Evolutionary conservation across 305 asterid genomes (phyloP), one percentile per base, ranked within the genome.

Genomic region (Petunia hybrid): DNA sequence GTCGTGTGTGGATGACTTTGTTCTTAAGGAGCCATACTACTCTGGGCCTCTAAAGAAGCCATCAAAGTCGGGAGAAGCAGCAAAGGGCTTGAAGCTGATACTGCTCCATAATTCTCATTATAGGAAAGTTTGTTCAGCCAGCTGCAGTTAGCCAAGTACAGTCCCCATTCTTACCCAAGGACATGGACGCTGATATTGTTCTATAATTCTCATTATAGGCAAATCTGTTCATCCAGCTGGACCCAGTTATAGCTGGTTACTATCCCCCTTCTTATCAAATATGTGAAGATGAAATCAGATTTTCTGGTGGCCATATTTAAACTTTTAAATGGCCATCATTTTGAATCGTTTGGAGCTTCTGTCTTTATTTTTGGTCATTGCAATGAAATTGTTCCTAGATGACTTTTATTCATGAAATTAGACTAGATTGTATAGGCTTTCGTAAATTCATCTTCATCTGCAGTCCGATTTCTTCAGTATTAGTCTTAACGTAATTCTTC

Each of bases 71-170:
- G 93, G 91, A 57, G 93, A 89, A 76, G 85, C 82, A 55, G 92
- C 80, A 36, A 89, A 89, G 85, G 97, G 98, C 43, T 85, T 94
- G 86, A 92, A 94, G 94, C 91, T 94, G 81, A 85, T 94, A 85
- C 80, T 92, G 86, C 86, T 85, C 86, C 97, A 92, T 64, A 91
- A 92, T 76, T 89, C 95, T 82, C 86, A 55, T 61, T 91, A 88
- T 89, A 89, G 89, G 85, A 90, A 84, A 86, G 14, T 36, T 8
- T 83, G 79, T 71, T 71, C 77, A 35, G 77, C 61, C 3, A 48
- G 13, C 7, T 12, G 51, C 62, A 48, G 61, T 71, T 46, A 71
- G 45, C 61, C 48, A 51, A 57, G 40, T 8, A 31, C 42, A 31
- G 60, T 6, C 43, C 12, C 2, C 56, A 55, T 22, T 22, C 31